A percentile compares a stretch with the other conserved stretches of the same genome.
Conservation (phyloP, 352 stramenopile species). For the Bremia lactucae region DNA sequence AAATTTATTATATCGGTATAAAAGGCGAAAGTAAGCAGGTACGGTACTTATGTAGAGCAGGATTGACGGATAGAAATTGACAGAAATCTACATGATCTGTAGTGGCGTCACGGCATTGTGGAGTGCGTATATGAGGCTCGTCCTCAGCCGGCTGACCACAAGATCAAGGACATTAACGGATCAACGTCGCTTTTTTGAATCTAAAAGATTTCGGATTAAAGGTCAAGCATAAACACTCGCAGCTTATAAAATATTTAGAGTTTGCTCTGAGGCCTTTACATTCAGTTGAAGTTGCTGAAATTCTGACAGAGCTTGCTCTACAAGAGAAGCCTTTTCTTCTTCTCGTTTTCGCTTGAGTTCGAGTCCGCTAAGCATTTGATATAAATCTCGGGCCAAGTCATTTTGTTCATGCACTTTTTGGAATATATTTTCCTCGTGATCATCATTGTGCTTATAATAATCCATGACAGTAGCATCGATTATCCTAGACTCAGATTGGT, state of each 20-base stretch:
- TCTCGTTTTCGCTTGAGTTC: conserved; percentile 48
- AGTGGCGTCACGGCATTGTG: conserved; percentile 80
- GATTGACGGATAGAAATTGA: conserved; percentile 3
- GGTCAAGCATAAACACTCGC: too few relatives aligned
- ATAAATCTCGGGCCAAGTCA: conserved; percentile 44
- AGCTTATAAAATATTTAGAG: conserved; percentile 10
- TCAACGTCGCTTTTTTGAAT: conserved; percentile 45
- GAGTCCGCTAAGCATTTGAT: conserved; percentile 46
- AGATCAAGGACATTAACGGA: conserved; percentile 41
- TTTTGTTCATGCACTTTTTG: conserved; percentile 5
- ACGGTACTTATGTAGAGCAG: not conserved
- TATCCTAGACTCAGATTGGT: not conserved
- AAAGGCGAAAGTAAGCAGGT: conserved; percentile 85
- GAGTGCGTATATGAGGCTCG: conserved; percentile 78
- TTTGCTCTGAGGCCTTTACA: conserved; percentile 18
- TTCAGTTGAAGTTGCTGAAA: conserved; percentile 42
- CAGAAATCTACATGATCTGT: conserved; percentile 4
- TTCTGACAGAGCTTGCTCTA: conserved; percentile 37
- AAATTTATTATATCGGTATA: conserved; percentile 81
- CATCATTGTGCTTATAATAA: not conserved
- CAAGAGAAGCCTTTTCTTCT: conserved; percentile 41
- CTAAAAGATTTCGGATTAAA: too few relatives aligned
- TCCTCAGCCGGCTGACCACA: conserved; percentile 67
- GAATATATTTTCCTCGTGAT: conserved; percentile 2
- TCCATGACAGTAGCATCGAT: conserved; percentile 1